Evolutionary conservation across 1,139 yeast genomes (phyloP).

Genomic region (Candida tropicalis): DNA sequence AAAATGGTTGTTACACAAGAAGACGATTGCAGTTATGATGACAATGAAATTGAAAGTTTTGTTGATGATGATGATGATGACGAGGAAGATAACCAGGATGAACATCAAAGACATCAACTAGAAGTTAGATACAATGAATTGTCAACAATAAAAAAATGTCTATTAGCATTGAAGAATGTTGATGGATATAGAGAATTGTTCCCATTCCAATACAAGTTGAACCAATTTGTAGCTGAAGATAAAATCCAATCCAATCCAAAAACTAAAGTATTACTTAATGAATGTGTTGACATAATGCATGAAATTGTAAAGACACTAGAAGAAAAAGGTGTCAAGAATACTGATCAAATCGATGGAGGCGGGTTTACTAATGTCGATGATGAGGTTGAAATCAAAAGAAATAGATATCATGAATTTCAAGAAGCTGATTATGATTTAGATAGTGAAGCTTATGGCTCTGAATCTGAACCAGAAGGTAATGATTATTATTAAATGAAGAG

Average conservation of each 20-base stretch:
- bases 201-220: slow-evolving; percentile 93
- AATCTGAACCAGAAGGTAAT: slow-evolving; percentile 44
- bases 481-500: slow-evolving; percentile 48
- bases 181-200: slow-evolving; percentile 94
- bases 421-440: slow-evolving; percentile 53
- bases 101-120: not conserved
- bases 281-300: slow-evolving; percentile 90
- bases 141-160: slow-evolving; percentile 85
- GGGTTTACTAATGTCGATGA: slow-evolving; percentile 28
- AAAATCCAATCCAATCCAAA: not conserved
- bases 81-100: not conserved
- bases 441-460: slow-evolving; percentile 37
- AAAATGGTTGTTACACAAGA: not conserved
- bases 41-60: too few relatives aligned
- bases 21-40: too few relatives aligned
- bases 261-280: slow-evolving; percentile 78
- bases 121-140: slow-evolving; percentile 71
- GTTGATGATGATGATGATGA: not conserved
- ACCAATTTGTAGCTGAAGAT: slow-evolving; percentile 24
- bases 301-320: slow-evolving; percentile 89
- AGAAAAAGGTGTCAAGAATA: slow-evolving; percentile 53
- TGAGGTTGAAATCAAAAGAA: slow-evolving; percentile 50
- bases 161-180: slow-evolving; percentile 85
- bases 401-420: slow-evolving; percentile 45
- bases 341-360: slow-evolving; percentile 21